These are phyloP conservation scores for Calocera viscosa DNA, from an alignment of 768 basidiomycete genomes.

Conservation along the genomic window DNA sequence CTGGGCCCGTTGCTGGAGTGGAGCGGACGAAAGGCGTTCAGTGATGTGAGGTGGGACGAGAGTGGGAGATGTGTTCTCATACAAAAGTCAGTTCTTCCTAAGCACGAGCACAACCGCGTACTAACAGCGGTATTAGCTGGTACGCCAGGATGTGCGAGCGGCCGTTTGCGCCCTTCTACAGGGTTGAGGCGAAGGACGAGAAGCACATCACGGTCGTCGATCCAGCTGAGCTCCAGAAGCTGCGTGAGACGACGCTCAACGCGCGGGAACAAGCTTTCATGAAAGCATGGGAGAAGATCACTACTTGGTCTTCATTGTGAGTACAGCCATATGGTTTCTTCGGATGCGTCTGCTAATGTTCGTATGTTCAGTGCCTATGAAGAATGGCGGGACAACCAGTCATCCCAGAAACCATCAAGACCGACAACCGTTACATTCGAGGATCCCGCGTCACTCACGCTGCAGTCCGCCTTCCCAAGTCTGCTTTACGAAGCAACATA, in stretches of 20 bases:
- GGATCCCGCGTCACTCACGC: neutral
- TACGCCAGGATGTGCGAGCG: neutral
- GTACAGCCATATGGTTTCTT: neutral
- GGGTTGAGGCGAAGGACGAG: neutral
- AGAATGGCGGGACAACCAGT: neutral
- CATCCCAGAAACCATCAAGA: neutral
- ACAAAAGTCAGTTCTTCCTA: neutral
- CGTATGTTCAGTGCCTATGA: neutral
- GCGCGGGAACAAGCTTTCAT: neutral
- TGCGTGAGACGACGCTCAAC: neutral
- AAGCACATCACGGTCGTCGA: neutral
- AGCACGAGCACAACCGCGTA: neutral
- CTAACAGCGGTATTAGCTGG: neutral
- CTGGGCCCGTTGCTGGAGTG: neutral
- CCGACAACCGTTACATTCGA: neutral
- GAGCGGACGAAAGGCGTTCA: neutral
- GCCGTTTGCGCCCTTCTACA: neutral
- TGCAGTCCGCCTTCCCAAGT: neutral
- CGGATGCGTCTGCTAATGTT: neutral
- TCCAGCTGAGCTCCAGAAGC: neutral
- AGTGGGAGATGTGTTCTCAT: neutral
- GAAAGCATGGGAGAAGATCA: neutral
- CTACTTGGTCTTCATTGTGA: neutral
- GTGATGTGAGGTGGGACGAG: neutral
- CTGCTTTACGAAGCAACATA: neutral